phyloP scores from a whole-genome alignment of 495 filamentous ascomycete genomes.

The Parathielavia hyrcaniae region DNA sequence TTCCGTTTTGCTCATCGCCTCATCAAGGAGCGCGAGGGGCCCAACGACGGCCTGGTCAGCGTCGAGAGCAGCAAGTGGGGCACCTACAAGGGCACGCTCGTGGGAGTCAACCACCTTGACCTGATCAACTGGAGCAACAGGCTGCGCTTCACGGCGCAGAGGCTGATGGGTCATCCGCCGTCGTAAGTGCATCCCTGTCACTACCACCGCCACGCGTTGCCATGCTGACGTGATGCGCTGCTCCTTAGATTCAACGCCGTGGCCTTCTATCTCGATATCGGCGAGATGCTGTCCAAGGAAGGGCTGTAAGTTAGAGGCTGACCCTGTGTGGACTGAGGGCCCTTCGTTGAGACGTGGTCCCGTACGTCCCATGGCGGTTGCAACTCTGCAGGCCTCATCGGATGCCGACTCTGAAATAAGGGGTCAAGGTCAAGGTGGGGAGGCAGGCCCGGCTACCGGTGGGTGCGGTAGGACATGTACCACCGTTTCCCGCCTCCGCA shows the following conservation, averaged over 20 bases:
- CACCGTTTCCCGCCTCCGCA: constrained; percentile 2
- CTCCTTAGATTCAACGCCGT: constrained; percentile 79
- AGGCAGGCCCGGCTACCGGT: background rate
- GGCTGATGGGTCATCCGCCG: constrained; percentile 59
- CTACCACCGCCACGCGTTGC: background rate
- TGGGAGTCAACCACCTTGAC: constrained; percentile 82
- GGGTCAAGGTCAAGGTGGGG: background rate
- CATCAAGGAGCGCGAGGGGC: constrained; percentile 63
- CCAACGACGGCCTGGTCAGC: constrained; percentile 91
- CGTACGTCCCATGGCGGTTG: background rate
- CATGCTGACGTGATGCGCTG: background rate
- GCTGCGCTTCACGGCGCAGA: constrained; percentile 61
- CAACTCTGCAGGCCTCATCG: background rate
- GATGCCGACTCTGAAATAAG: background rate
- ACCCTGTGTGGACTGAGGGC: background rate
- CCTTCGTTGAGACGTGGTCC: too few relatives aligned
- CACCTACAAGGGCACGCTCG: constrained; percentile 85
- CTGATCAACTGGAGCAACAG: constrained; percentile 95
- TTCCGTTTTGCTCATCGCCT: constrained; percentile 70
- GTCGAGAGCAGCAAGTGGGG: constrained; percentile 83
- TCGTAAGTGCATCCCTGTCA: constrained; percentile 47
- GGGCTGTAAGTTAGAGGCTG: constrained; percentile 41
- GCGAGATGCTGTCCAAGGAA: constrained; percentile 75
- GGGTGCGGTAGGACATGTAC: constrained; percentile 4
- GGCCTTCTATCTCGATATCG: constrained; percentile 89